phyloP scores from a whole-genome alignment of 2,329 filamentous ascomycete genomes.

The Neoascochyta sp. region DNA sequence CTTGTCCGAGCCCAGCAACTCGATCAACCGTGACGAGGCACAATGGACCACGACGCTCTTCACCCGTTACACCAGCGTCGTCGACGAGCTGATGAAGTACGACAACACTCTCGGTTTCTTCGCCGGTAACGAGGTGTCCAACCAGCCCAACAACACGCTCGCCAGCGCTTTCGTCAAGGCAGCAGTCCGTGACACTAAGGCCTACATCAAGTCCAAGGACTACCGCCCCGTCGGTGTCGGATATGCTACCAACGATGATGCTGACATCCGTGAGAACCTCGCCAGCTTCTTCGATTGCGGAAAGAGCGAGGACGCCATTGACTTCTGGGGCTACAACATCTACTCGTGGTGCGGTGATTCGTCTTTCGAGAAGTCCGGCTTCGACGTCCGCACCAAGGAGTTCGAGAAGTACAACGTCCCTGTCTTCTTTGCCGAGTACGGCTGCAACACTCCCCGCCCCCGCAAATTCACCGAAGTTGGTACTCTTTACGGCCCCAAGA shows the following conservation, averaged over 20 bases:
- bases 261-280: slow-evolving; percentile 73
- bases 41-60: slow-evolving; percentile 76
- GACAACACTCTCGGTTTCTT: slow-evolving; percentile 96
- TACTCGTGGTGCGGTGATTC: slow-evolving; percentile 98
- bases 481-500: slow-evolving; percentile 73
- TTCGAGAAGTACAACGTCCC: slow-evolving; percentile 88
- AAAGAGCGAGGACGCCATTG: slow-evolving; percentile 60
- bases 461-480: slow-evolving; percentile 83
- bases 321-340: slow-evolving; percentile 99
- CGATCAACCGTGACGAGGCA: slow-evolving; percentile 79
- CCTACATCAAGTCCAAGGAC: slow-evolving; percentile 77
- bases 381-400: slow-evolving; percentile 76
- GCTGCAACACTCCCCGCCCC: slow-evolving; percentile 73
- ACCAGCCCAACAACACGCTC: slow-evolving; percentile 80
- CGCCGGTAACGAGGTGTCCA: slow-evolving; percentile 95
- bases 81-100: slow-evolving; percentile 79
- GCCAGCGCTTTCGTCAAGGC: slow-evolving; percentile 96
- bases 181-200: slow-evolving; percentile 92
- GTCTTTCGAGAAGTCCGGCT: slow-evolving; percentile 71
- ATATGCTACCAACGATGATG: slow-evolving; percentile 93
- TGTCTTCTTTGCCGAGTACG: slow-evolving; percentile 98
- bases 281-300: slow-evolving; percentile 96
- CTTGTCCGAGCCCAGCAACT: slow-evolving; percentile 73
- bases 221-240: slow-evolving; percentile 82
- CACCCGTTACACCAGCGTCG: slow-evolving; percentile 74